phyloP scores from a whole-genome alignment of 768 basidiomycete species.

The Macrolepiota albuminosa region DNA sequence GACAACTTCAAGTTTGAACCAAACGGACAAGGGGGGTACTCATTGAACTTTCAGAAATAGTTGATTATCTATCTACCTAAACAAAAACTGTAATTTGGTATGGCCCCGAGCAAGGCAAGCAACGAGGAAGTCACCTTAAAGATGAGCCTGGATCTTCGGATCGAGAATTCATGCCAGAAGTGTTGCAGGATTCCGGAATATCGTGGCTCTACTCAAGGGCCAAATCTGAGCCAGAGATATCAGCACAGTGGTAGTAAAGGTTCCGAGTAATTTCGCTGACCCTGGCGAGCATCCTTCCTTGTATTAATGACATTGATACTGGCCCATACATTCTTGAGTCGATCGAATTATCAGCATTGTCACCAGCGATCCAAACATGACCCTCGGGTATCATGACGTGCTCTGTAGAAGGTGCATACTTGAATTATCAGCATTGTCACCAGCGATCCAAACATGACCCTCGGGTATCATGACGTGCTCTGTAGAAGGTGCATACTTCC shows the following conservation, averaged over 20 bases:
- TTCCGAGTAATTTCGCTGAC: slow-evolving; percentile 32
- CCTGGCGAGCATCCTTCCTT: slow-evolving; percentile 60
- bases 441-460: slow-evolving; percentile 87
- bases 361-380: slow-evolving; percentile 88
- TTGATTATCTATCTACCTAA: background rate
- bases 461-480: slow-evolving; percentile 78
- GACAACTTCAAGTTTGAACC: slow-evolving; percentile 97
- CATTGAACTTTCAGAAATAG: slow-evolving; percentile 75
- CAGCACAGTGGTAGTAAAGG: background rate
- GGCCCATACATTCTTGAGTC: slow-evolving; percentile 96
- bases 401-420: slow-evolving; percentile 56
- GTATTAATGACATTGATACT: slow-evolving; percentile 75
- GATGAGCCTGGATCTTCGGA: background rate
- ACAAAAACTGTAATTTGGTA: background rate
- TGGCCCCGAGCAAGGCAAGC: background rate
- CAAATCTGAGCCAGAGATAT: slow-evolving; percentile 32
- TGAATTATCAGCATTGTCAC: slow-evolving; percentile 82
- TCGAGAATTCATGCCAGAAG: slow-evolving; percentile 26
- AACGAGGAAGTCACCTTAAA: background rate
- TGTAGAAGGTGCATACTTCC: slow-evolving; percentile 55
- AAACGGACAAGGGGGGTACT: slow-evolving; percentile 94
- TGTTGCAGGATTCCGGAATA: slow-evolving; percentile 40
- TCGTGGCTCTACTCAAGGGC: slow-evolving; percentile 32
- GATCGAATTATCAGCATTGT: slow-evolving; percentile 77
- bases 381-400: slow-evolving; percentile 80